A percentile compares a stretch with the other conserved stretches of the same genome.
Evolutionary conservation across 1,284 basidiomycete species (phyloP).

Genomic region (Bjerkandera adusta): DNA sequence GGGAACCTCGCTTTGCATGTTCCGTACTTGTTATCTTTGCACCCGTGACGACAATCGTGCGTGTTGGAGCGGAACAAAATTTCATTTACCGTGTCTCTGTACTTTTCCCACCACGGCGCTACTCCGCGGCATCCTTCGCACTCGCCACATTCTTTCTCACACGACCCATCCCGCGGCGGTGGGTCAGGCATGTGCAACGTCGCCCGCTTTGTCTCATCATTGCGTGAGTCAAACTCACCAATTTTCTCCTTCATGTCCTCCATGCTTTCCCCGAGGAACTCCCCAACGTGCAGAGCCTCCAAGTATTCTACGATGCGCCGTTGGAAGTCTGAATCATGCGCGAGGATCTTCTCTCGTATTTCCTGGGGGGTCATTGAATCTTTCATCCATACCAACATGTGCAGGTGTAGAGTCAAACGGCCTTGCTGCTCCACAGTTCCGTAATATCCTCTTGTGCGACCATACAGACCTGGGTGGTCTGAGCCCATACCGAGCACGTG

Average conservation of each 20-base stretch:
- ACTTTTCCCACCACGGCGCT: conserved; percentile 1
- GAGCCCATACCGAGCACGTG: conserved; percentile 28
- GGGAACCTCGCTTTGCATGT: conserved; percentile 32
- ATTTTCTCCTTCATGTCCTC: not conserved
- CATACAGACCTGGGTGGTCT: conserved; percentile 28
- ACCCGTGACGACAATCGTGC: conserved; percentile 10
- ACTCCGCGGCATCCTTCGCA: not conserved
- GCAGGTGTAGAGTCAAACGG: conserved; percentile 30
- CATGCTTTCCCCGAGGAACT: not conserved
- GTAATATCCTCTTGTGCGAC: conserved; percentile 32
- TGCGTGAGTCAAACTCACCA: not conserved
- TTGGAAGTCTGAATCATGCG: conserved; percentile 19
- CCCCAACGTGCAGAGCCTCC: not conserved
- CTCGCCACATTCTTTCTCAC: not conserved
- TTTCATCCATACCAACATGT: conserved; percentile 30
- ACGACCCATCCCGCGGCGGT: not conserved
- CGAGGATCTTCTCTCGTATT: conserved; percentile 25
- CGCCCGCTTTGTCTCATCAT: not conserved
- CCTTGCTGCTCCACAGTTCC: conserved; percentile 38
- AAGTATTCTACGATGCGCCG: conserved; percentile 14
- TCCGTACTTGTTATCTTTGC: conserved; percentile 6
- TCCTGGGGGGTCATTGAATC: conserved; percentile 27
- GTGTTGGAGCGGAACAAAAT: conserved; percentile 12
- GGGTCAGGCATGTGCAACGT: not conserved
- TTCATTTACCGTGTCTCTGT: conserved; percentile 8